Evolutionary conservation across 441 rosid species (phyloP).

Genomic region (Viola pubescens): DNA sequence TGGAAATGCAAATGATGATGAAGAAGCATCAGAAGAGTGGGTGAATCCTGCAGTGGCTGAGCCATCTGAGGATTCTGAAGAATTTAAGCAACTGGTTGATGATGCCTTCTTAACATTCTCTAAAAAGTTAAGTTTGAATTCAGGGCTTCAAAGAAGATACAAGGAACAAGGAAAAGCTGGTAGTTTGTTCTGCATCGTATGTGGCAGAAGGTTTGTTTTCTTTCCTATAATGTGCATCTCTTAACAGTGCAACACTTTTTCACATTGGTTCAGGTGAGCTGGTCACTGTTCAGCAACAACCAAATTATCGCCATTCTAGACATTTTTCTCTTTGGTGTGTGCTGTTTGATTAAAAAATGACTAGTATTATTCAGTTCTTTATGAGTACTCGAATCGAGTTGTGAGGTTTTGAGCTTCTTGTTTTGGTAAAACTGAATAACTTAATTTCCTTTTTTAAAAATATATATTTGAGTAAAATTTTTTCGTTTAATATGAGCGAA

Average conservation of each 20-base stretch:
- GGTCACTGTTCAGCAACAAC: too few relatives aligned
- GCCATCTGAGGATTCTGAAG: conserved; percentile 42
- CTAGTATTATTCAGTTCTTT: too few relatives aligned
- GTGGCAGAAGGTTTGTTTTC: conserved; percentile 53
- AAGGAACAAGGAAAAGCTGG: conserved; percentile 55
- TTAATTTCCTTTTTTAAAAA: too few relatives aligned
- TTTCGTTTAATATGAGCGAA: too few relatives aligned
- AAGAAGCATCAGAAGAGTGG: conserved; percentile 26
- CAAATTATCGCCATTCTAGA: too few relatives aligned
- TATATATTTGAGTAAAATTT: too few relatives aligned
- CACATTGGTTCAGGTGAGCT: conserved; percentile 16
- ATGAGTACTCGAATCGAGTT: too few relatives aligned
- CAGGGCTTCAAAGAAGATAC: conserved; percentile 47
- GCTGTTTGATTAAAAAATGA: too few relatives aligned
- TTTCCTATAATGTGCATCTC: conserved; percentile 20
- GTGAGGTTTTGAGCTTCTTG: too few relatives aligned
- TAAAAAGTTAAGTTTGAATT: conserved; percentile 39
- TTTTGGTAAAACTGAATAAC: too few relatives aligned
- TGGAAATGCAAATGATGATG: conserved; percentile 29
- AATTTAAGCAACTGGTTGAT: conserved; percentile 51
- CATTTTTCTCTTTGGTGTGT: too few relatives aligned
- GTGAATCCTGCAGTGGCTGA: conserved; percentile 28
- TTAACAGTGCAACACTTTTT: conserved; percentile 18
- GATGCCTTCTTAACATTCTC: conserved; percentile 43
- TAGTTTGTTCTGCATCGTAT: conserved; percentile 58